Conservation (phyloP, 768 basidiomycete genomes). For the Trametes gibbosa region DNA sequence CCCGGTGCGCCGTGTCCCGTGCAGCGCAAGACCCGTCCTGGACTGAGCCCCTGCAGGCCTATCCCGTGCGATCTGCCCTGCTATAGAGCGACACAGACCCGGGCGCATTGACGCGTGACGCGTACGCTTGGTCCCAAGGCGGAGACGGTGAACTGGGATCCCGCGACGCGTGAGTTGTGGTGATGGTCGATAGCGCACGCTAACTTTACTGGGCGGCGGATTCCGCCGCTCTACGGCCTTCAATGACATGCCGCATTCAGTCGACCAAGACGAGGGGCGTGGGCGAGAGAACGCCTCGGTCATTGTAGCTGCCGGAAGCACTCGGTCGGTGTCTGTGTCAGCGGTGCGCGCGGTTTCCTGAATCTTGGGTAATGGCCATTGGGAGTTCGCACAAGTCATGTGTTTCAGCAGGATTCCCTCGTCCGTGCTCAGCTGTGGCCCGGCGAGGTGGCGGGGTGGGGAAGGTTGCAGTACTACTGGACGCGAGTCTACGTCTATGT, state of each 20-base stretch:
- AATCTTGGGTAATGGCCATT: neutral
- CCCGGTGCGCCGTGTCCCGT: neutral
- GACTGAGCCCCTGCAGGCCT: neutral
- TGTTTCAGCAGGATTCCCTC: neutral
- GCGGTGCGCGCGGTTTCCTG: neutral
- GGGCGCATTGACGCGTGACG: slow-evolving; percentile 2
- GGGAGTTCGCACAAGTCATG: neutral
- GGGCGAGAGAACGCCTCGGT: neutral
- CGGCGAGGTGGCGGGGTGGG: neutral
- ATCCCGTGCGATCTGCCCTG: slow-evolving; percentile 2
- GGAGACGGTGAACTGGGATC: neutral
- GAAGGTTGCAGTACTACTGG: neutral
- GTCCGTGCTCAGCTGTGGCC: neutral
- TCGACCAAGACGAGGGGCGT: neutral
- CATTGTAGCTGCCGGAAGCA: neutral
- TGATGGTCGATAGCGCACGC: no score
- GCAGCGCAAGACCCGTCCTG: slow-evolving; percentile 5
- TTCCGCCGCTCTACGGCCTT: slow-evolving; percentile 2
- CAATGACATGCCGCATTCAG: no score
- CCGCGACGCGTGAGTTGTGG: slow-evolving; percentile 3
- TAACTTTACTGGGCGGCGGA: neutral
- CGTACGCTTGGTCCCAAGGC: no score
- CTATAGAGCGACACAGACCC: neutral
- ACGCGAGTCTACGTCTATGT: neutral
- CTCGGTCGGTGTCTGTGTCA: neutral